These are phyloP conservation scores for Penicillium lividum DNA, from an alignment of 495 filamentous ascomycete species.

Conservation along the genomic window DNA sequence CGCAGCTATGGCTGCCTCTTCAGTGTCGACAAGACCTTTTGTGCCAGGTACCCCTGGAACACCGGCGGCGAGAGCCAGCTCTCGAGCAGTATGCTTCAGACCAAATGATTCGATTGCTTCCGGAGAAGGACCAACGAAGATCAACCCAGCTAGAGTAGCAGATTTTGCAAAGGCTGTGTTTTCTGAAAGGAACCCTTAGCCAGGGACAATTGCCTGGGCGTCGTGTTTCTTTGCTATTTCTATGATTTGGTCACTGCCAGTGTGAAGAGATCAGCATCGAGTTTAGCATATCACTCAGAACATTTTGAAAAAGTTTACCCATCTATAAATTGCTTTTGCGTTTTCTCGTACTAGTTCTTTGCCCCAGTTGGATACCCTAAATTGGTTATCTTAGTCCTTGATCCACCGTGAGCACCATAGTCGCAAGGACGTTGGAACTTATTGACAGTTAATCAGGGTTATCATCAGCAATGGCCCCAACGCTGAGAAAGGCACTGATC, in stretches of 20 bases:
- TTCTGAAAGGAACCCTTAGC: conserved; percentile 61
- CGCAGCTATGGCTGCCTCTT: conserved; percentile 45
- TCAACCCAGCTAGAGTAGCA: conserved; percentile 49
- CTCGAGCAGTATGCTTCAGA: conserved; percentile 57
- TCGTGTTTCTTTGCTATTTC: no score
- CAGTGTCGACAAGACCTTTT: conserved; percentile 44
- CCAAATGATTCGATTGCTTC: conserved; percentile 57
- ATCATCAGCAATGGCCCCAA: neutral
- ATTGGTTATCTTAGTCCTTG: no score
- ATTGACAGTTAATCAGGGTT: no score
- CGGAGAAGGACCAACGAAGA: conserved; percentile 55
- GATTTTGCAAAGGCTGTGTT: conserved; percentile 57
- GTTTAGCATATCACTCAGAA: no score
- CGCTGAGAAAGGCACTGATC: conserved; percentile 42
- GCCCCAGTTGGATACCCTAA: no score
- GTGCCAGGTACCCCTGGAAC: conserved; percentile 58
- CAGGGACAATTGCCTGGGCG: conserved; percentile 27
- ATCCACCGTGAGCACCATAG: no score
- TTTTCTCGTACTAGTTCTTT: no score
- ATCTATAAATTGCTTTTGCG: no score
- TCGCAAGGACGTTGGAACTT: no score
- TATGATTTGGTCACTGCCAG: no score
- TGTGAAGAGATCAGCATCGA: no score
- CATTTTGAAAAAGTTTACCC: no score
- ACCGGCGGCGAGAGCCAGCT: conserved; percentile 49